These are phyloP conservation scores for Phytophthora kernoviae DNA, from an alignment of 352 stramenopile genomes.

Conservation along the genomic window DNA sequence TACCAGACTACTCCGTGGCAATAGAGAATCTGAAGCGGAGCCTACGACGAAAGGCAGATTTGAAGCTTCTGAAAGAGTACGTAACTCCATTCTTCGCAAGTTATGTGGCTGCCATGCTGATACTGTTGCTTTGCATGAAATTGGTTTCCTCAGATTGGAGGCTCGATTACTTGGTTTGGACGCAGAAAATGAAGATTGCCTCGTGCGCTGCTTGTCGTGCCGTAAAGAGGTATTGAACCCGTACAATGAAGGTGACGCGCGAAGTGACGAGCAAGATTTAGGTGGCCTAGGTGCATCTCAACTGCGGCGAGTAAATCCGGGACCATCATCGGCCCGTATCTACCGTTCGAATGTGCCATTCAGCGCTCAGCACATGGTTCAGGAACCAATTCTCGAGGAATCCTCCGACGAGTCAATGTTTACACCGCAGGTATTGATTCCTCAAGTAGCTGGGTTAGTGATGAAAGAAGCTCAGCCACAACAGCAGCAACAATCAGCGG, in stretches of 20 bases:
- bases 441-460: background rate
- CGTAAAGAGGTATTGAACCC: constrained; percentile 60
- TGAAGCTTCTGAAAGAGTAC: constrained; percentile 71
- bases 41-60: constrained; percentile 61
- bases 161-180: constrained; percentile 53
- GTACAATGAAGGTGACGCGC: constrained; percentile 15
- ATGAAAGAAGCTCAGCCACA: constrained; percentile 8
- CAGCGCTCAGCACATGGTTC: constrained; percentile 40
- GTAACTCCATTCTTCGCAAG: constrained; percentile 3
- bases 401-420: constrained; percentile 3
- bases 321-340: constrained; percentile 50
- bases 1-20: constrained; percentile 47
- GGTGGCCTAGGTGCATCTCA: constrained; percentile 13
- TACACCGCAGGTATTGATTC: background rate
- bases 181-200: constrained; percentile 61
- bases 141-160: constrained; percentile 46
- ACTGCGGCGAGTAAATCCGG: constrained; percentile 57
- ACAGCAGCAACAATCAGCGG: constrained; percentile 28
- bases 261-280: constrained; percentile 29
- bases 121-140: background rate
- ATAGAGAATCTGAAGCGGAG: constrained; percentile 50
- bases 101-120: background rate
- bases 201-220: constrained; percentile 72
- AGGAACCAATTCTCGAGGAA: constrained; percentile 31
- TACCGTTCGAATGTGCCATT: constrained; percentile 74